Evolutionary conservation across 768 basidiomycete genomes (phyloP).

Genomic region (Agrocybe chaxingu): DNA sequence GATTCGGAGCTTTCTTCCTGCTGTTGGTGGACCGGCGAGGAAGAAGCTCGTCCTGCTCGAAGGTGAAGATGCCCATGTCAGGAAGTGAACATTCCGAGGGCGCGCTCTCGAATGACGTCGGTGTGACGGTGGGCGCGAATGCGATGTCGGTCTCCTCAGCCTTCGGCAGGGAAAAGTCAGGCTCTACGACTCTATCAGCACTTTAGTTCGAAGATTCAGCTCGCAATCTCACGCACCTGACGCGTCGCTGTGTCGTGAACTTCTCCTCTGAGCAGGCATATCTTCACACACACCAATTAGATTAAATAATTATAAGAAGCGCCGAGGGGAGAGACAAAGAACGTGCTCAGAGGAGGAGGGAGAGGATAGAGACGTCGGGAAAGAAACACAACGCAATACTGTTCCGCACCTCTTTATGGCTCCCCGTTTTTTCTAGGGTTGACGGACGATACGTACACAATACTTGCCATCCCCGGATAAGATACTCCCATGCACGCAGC

Average conservation of each 20-base stretch:
- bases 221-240: constrained; percentile 12
- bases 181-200: constrained; percentile 25
- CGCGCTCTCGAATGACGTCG: constrained; percentile 51
- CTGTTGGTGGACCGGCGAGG: constrained; percentile 43
- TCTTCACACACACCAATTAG: constrained; percentile 3
- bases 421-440: constrained; percentile 14
- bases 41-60: constrained; percentile 26
- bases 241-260: constrained; percentile 35
- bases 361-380: constrained; percentile 4
- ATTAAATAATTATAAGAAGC: constrained; percentile 12
- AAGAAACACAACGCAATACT: constrained; percentile 6
- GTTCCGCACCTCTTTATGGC: constrained; percentile 13
- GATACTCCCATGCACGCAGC: neutral
- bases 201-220: constrained; percentile 38
- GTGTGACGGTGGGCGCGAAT: constrained; percentile 58
- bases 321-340: constrained; percentile 5
- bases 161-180: constrained; percentile 16
- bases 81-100: constrained; percentile 31
- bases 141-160: constrained; percentile 35
- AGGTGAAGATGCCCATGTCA: constrained; percentile 53
- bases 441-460: constrained; percentile 17
- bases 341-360: constrained; percentile 3
- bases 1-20: constrained; percentile 63
- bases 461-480: constrained; percentile 17
- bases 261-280: constrained; percentile 50